Evolutionary conservation across 805 yeast species (phyloP), one percentile per base, ranked within the genome.

Genomic region (Pichia eremophila): DNA sequence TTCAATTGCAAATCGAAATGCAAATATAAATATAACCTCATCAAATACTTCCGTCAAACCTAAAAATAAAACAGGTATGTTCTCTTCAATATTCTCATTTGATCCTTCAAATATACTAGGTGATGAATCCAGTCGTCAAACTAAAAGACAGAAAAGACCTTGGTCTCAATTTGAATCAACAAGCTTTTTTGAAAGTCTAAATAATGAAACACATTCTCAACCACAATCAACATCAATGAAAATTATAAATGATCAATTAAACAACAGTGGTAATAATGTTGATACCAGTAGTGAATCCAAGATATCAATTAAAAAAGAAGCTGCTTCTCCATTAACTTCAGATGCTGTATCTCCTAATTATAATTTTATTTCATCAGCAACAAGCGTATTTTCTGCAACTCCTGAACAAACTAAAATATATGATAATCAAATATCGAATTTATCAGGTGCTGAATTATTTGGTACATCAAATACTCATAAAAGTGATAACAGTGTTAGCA

Each of bases 101-200:
- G 49, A 48, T 28, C 55, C 51, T 9, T 40, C 51, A 11, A 50
- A 47, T 31, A 41, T 50, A 31, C 41, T 51, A 34, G 48, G 51
- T 19, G 50, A 47, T 31, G 53, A 50, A 15, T 43, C 14, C n/a
- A 19, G 47, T 2, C 52, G 62, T 45, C 49, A 56, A 1, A 27
- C 50, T 17, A 65, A 65, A 43, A 53, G 69, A 27, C 66, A 61
- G 46, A 65, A 65, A 48, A 57, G 69, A 46, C 58, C 59, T 4
- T 59, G 62, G 57, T 61, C 66, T 3, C 67, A 66, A 5, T 52
- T 51, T 2, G 58, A 57, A 45, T 43, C 54, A 8, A 54, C 53
- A n/a, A 55, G 59, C 2, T 57, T 56, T 39, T 56, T 53, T 35
- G 65, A 58, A 37, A 51, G 58, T 31, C 55, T 53, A n/a, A 46